phyloP scores from a whole-genome alignment of 192 early-diverging fungal genomes.

The Podila clonocystis region DNA sequence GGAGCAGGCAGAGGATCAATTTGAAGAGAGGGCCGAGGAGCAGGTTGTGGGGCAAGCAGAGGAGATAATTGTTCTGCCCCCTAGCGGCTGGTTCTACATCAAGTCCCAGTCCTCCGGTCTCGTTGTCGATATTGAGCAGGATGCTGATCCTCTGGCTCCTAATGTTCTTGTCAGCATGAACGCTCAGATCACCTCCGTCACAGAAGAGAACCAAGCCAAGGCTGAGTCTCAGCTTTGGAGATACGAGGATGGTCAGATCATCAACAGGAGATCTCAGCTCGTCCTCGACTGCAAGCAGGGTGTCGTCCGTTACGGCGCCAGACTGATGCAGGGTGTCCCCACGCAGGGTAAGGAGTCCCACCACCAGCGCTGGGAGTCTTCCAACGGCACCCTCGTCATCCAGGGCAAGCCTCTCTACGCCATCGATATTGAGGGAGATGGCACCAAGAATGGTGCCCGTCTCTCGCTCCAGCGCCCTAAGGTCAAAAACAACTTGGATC shows the following conservation, averaged over 20 bases:
- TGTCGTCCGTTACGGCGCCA: conserved; percentile 42
- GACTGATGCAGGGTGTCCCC: conserved; percentile 28
- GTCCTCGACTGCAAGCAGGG: conserved; percentile 50
- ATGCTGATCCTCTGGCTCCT: conserved; percentile 20
- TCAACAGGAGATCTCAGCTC: conserved; percentile 45
- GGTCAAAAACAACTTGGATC: conserved; percentile 42
- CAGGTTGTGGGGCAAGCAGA: too few species aligned
- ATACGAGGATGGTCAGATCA: conserved; percentile 40
- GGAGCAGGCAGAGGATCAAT: too few species aligned
- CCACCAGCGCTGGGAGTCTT: conserved; percentile 49
- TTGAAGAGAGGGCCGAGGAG: too few species aligned
- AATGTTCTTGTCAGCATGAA: conserved; percentile 40
- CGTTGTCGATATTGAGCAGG: conserved; percentile 41
- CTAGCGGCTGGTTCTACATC: conserved; percentile 51
- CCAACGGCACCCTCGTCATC: conserved; percentile 26
- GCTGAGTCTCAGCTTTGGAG: conserved; percentile 49
- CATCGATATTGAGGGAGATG: conserved; percentile 49
- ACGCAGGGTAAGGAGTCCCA: conserved; percentile 47
- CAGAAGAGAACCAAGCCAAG: conserved; percentile 17
- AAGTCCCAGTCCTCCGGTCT: conserved; percentile 33
- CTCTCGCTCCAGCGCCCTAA: conserved; percentile 49
- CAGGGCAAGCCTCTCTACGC: conserved; percentile 46
- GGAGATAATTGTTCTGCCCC: too few species aligned
- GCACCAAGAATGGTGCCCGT: conserved; percentile 31
- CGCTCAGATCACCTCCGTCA: conserved; percentile 11